These are phyloP conservation scores for Debaryomyces singareniensis DNA, from an alignment of 1,139 yeast species.

Conservation along the genomic window DNA sequence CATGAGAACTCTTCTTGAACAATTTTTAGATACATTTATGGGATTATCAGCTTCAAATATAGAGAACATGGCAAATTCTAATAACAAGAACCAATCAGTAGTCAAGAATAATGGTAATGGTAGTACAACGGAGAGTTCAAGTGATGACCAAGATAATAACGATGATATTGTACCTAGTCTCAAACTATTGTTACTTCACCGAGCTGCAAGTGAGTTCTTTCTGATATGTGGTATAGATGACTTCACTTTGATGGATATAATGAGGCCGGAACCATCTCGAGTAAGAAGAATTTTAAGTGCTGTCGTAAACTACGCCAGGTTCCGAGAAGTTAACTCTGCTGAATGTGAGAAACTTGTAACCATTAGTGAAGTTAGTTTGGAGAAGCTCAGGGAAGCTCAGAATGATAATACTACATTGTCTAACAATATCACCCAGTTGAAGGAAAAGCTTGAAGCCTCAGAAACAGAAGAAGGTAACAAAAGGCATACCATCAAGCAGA, in stretches of 20 bases:
- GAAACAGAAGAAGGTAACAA: slow-evolving; percentile 14
- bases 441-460: slow-evolving; percentile 16
- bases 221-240: slow-evolving; percentile 73
- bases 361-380: slow-evolving; percentile 46
- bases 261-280: slow-evolving; percentile 61
- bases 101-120: slow-evolving; percentile 3
- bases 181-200: slow-evolving; percentile 47
- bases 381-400: slow-evolving; percentile 23
- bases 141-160: slow-evolving; percentile 12
- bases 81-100: slow-evolving; percentile 8
- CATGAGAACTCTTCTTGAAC: slow-evolving; percentile 58
- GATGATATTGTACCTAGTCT: slow-evolving; percentile 29
- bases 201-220: slow-evolving; percentile 57
- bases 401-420: slow-evolving; percentile 35
- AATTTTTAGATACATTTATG: slow-evolving; percentile 63
- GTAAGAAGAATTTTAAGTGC: slow-evolving; percentile 69
- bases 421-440: slow-evolving; percentile 38
- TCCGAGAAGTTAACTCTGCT: slow-evolving; percentile 68
- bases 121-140: not conserved
- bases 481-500: slow-evolving; percentile 34
- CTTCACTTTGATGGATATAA: slow-evolving; percentile 62
- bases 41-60: slow-evolving; percentile 50
- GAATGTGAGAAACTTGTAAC: slow-evolving; percentile 60
- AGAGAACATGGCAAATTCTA: slow-evolving; percentile 14
- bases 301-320: slow-evolving; percentile 78